These are phyloP conservation scores for Pyrenophora seminiperda DNA, from an alignment of 2,329 filamentous ascomycete genomes.

Conservation along the genomic window DNA sequence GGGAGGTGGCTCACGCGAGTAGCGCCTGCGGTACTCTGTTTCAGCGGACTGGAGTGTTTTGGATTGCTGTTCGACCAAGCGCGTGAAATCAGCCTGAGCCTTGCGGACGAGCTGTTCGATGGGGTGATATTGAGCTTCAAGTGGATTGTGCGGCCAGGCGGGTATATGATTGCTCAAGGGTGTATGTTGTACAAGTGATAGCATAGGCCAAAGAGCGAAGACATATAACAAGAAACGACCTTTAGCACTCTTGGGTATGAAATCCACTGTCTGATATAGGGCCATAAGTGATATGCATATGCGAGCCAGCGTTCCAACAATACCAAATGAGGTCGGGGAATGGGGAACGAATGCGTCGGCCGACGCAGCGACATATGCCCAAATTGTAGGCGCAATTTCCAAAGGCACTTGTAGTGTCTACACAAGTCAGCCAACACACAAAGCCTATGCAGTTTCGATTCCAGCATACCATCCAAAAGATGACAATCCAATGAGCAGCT, in stretches of 20 bases:
- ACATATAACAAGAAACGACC: neutral
- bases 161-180: neutral
- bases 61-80: slow-evolving; percentile 48
- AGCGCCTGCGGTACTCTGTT: slow-evolving; percentile 54
- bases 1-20: slow-evolving; percentile 51
- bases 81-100: slow-evolving; percentile 25
- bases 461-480: slow-evolving; percentile 3
- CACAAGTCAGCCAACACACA: neutral
- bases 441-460: neutral
- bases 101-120: neutral
- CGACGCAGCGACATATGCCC: slow-evolving; percentile 1
- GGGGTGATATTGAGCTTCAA: neutral
- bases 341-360: neutral
- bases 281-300: neutral
- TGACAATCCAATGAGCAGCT: slow-evolving; percentile 3
- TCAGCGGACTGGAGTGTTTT: slow-evolving; percentile 27
- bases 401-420: neutral
- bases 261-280: neutral
- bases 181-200: neutral
- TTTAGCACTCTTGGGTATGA: neutral
- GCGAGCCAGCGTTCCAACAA: neutral
- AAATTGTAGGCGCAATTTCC: slow-evolving; percentile 4
- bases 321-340: neutral
- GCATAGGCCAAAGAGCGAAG: slow-evolving; percentile 1
- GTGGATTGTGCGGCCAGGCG: neutral